Base-by-base conservation (phyloP, 2,329 filamentous ascomycete species). In the Elsinoe australis region DNA sequence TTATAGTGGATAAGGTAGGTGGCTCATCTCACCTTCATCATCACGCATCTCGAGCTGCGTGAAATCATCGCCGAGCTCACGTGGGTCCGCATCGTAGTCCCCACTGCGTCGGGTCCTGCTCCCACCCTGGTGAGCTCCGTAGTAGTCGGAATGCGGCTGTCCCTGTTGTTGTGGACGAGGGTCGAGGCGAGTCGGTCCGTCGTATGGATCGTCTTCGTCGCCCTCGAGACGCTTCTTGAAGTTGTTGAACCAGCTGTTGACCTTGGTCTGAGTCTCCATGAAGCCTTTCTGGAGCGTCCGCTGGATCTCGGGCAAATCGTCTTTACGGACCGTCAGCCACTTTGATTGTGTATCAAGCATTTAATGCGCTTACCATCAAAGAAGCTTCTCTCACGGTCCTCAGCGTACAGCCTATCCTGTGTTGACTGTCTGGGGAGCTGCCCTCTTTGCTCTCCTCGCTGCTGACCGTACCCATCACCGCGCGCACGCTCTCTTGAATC, bases 241-340 rank as follows among this genome's bases (percentile, higher is more conserved):
- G 54, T 81, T 88, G 44, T 79, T 85, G 58, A 98, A 87, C 89
- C 90, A 96, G 42, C 79, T 78, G 69, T 94, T 96, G 58, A 98
- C 85, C 61, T 86, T 94, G 49, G 79, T 82, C 69, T 96, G 92
- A 1, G 92, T 96, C 61, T 98, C 89, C 49, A 88, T 61, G 68
- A 98, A 98, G 3, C 92, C 92, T 69, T 96, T 94, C 62, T 83
- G 84, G 57, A 98, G 78, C 60, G 94, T 95, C 63, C 95, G 87
- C 56, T 82, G 83, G 61, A 98, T 95, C 42, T 90, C 81, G 1
- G 92, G 90, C 10, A 98, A 77, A 57, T 98, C 92, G 59, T 98
- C 92, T 80, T n/a, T n/a, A n/a, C n/a, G n/a, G n/a, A n/a, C n/a
- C n/a, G n/a, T n/a, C n/a, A n/a, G n/a, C n/a, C n/a, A n/a, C n/a